Conservation (phyloP, 2,329 filamentous ascomycete species). For the Ophidiomyces ophidiicola region DNA sequence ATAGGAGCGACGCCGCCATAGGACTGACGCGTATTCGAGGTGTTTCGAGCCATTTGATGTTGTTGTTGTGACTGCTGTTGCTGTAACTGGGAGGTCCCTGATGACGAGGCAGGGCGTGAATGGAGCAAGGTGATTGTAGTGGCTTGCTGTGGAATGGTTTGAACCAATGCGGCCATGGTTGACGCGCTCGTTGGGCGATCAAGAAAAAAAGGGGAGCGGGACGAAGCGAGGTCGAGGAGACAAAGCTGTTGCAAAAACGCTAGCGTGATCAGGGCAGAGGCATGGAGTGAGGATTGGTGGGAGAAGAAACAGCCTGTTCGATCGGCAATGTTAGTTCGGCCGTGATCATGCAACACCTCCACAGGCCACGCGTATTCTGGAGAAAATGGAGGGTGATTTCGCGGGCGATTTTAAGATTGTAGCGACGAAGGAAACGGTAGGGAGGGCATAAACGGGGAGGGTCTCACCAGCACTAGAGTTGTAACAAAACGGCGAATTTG, state of each 20-base stretch:
- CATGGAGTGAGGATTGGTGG: slow-evolving; percentile 1
- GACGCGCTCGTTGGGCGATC: slow-evolving; percentile 18
- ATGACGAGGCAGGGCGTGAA: slow-evolving; percentile 54
- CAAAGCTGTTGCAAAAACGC: slow-evolving; percentile 3
- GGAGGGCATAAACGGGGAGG: too few species aligned
- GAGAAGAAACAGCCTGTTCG: slow-evolving; percentile 5
- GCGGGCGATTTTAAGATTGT: too few species aligned
- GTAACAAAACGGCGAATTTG: too few species aligned
- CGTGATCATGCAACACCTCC: too few species aligned
- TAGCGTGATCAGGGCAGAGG: not conserved
- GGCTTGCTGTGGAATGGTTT: slow-evolving; percentile 66
- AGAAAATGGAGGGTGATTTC: too few species aligned
- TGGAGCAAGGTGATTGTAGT: slow-evolving; percentile 64
- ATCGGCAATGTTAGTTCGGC: too few species aligned
- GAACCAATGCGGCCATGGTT: slow-evolving; percentile 73
- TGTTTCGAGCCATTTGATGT: slow-evolving; percentile 22
- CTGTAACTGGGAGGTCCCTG: slow-evolving; percentile 28
- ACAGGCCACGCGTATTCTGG: too few species aligned
- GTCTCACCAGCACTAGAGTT: too few species aligned
- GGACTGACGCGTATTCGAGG: slow-evolving; percentile 31
- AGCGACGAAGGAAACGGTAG: too few species aligned
- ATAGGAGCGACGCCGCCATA: slow-evolving; percentile 25
- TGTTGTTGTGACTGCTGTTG: slow-evolving; percentile 35
- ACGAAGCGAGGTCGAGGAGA: slow-evolving; percentile 11
- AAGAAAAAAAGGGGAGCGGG: slow-evolving; percentile 15